Evolutionary conservation across 495 filamentous ascomycete species (phyloP).

Genomic region (Aspergillus conjunctus): DNA sequence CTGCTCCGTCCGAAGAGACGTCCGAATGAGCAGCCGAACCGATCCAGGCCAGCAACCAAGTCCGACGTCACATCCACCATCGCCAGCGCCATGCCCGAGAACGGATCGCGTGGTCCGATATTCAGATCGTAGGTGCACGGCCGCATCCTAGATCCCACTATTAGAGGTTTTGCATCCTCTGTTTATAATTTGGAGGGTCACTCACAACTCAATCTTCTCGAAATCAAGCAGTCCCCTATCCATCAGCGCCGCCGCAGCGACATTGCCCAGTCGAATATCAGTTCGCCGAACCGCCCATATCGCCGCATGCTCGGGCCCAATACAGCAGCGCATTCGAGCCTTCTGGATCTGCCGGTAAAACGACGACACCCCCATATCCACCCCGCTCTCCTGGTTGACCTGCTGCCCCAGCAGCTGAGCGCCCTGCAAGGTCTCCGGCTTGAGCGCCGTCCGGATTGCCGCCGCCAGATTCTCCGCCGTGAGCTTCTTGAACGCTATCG

Average conservation of each 20-base stretch:
- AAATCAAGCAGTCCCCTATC: constrained; percentile 2
- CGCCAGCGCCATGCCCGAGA: background rate
- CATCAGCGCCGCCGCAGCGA: background rate
- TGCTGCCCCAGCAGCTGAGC: constrained; percentile 1
- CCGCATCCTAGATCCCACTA: background rate
- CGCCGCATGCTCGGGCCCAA: background rate
- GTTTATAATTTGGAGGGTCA: background rate
- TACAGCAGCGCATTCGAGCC: background rate
- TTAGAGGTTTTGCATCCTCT: background rate
- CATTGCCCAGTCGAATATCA: background rate
- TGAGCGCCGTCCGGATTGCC: constrained; percentile 53
- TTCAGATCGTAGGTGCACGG: background rate
- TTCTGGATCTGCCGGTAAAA: constrained; percentile 2
- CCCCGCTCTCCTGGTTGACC: background rate
- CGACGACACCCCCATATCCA: constrained; percentile 1
- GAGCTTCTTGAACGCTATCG: constrained; percentile 61
- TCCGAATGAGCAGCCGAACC: background rate
- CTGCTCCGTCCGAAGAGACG: background rate
- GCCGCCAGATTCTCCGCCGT: constrained; percentile 58
- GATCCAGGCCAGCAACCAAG: background rate
- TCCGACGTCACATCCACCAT: background rate
- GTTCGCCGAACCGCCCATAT: constrained; percentile 5
- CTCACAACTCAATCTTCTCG: constrained; percentile 3
- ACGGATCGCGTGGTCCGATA: constrained; percentile 1
- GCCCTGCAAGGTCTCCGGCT: background rate